Conservation (phyloP, 2,329 filamentous ascomycete genomes). For the Microsporum ferrugineum region DNA sequence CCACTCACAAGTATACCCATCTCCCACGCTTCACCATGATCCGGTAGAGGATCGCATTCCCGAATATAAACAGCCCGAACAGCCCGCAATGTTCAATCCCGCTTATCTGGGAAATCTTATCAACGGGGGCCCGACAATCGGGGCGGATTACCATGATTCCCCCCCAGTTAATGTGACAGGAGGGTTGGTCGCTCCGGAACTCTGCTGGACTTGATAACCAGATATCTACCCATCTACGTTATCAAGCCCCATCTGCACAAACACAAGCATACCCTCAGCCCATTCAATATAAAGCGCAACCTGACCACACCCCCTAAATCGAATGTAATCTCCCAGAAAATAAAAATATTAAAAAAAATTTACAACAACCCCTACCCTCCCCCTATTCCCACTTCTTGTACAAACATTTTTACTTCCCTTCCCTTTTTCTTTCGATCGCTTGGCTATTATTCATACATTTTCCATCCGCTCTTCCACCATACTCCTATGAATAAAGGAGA, state of each 20-base stretch:
- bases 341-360: neutral
- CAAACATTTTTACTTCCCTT: neutral
- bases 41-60: conserved; percentile 24
- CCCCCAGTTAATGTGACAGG: conserved; percentile 23
- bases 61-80: conserved; percentile 19
- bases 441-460: neutral
- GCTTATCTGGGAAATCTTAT: conserved; percentile 27
- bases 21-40: conserved; percentile 27
- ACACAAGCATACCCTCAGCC: neutral
- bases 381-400: neutral
- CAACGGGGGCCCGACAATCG: conserved; percentile 23
- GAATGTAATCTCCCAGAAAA: neutral
- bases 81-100: conserved; percentile 30
- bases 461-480: neutral
- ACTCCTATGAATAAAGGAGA: neutral
- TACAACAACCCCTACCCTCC: neutral
- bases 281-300: conserved; percentile 1
- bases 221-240: neutral
- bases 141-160: conserved; percentile 22
- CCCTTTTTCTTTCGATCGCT: neutral
- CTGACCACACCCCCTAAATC: neutral
- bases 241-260: neutral
- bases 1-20: conserved; percentile 26
- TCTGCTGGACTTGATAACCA: conserved; percentile 26
- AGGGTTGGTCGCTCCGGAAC: conserved; percentile 26